Evolutionary conservation across 2,329 filamentous ascomycete species (phyloP).

Genomic region (Verticillium isaacii): DNA sequence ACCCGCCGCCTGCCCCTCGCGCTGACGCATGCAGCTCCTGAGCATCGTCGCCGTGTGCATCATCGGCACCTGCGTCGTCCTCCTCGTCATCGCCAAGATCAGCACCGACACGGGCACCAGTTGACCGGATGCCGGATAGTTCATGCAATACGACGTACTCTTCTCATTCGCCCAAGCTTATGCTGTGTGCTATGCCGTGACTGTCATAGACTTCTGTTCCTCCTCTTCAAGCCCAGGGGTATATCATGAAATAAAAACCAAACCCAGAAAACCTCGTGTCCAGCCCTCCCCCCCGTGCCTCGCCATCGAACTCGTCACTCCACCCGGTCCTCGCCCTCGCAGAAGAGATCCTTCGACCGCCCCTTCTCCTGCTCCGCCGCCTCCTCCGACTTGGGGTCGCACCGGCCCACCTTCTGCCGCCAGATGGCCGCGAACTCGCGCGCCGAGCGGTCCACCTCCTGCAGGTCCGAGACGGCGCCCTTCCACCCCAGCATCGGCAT

Average conservation of each 20-base stretch:
- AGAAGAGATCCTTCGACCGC: conserved; percentile 62
- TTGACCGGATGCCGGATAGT: not conserved
- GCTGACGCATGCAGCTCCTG: conserved; percentile 45
- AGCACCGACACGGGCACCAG: not conserved
- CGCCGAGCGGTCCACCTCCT: conserved; percentile 38
- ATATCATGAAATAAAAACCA: conserved; percentile 7
- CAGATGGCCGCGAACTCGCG: conserved; percentile 54
- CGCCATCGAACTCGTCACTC: not conserved
- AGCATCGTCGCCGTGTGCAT: conserved; percentile 58
- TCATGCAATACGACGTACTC: not conserved
- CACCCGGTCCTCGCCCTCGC: conserved; percentile 24
- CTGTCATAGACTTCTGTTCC: not conserved
- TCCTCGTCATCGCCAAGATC: conserved; percentile 47
- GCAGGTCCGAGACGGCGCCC: conserved; percentile 41
- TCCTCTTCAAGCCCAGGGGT: conserved; percentile 6
- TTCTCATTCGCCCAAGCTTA: not conserved
- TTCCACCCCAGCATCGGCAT: conserved; percentile 62
- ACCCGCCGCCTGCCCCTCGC: not conserved
- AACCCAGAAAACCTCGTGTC: not conserved
- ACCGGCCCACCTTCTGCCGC: conserved; percentile 62
- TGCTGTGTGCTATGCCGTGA: not conserved
- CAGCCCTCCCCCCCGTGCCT: not conserved
- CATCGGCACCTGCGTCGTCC: conserved; percentile 59
- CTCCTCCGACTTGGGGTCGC: conserved; percentile 31
- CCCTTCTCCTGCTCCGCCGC: conserved; percentile 17